Conservation (phyloP, 805 yeast genomes). For the Maudiozyma serrabonitensis region DNA sequence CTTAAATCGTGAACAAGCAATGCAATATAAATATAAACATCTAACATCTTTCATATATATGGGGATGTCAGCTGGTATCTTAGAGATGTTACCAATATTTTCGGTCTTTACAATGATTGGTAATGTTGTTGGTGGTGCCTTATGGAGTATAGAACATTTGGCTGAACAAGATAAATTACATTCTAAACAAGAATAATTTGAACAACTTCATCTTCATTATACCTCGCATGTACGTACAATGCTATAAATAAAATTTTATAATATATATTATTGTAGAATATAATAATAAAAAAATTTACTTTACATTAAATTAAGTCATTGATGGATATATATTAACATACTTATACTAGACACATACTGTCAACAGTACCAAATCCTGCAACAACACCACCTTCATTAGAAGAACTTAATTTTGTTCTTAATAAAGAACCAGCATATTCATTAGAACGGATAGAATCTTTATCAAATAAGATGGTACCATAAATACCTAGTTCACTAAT, state of each 20-base stretch:
- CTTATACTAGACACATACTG: slow-evolving; percentile 37
- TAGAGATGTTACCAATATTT: slow-evolving; percentile 47
- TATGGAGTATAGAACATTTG: slow-evolving; percentile 38
- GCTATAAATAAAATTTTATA: not conserved
- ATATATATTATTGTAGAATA: not conserved
- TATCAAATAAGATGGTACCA: slow-evolving; percentile 74
- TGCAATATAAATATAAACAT: slow-evolving; percentile 28
- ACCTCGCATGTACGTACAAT: not conserved
- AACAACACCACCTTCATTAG: slow-evolving; percentile 97
- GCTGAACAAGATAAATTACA: not conserved
- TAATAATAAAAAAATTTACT: not conserved
- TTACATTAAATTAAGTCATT: no score
- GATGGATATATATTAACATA: not conserved
- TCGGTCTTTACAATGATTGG: slow-evolving; percentile 48
- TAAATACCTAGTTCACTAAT: slow-evolving; percentile 88
- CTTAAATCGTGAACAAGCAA: slow-evolving; percentile 22
- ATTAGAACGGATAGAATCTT: slow-evolving; percentile 48
- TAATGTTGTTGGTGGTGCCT: slow-evolving; percentile 52
- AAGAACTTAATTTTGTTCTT: slow-evolving; percentile 76
- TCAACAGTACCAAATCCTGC: slow-evolving; percentile 98
- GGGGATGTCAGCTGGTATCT: slow-evolving; percentile 41
- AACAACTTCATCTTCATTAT: no score
- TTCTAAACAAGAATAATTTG: no score
- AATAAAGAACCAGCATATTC: slow-evolving; percentile 74
- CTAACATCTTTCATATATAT: slow-evolving; percentile 36